A percentile compares a stretch with the other conserved stretches of the same genome.
Evolutionary conservation across 2,329 filamentous ascomycete genomes (phyloP).

Genomic region (Byssothecium circinans): DNA sequence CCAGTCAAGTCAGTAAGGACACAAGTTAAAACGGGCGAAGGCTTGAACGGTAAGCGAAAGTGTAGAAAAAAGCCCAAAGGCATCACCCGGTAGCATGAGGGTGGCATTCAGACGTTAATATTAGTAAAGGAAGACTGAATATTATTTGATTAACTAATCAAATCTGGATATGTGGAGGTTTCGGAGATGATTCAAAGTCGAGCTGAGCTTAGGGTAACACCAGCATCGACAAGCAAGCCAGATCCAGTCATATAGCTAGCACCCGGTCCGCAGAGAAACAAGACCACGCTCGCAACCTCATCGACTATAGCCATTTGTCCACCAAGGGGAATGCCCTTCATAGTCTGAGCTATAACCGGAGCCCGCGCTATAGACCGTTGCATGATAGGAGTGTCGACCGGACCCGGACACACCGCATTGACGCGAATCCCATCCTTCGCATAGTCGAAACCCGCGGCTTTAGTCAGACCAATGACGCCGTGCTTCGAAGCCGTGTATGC

Average conservation of each 20-base stretch:
- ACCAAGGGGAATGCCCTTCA: neutral
- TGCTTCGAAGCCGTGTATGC: conserved; percentile 32
- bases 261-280: neutral
- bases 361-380: conserved; percentile 2
- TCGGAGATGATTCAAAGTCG: too few species aligned
- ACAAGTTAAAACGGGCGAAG: too few species aligned
- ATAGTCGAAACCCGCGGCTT: conserved; percentile 29
- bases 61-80: too few species aligned
- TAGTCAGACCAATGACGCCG: conserved; percentile 37
- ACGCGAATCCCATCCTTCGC: conserved; percentile 11
- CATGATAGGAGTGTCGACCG: conserved; percentile 16
- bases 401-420: conserved; percentile 1
- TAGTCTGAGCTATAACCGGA: neutral
- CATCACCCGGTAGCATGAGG: too few species aligned
- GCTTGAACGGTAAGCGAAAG: too few species aligned
- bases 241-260: neutral
- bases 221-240: too few species aligned
- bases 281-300: neutral
- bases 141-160: too few species aligned
- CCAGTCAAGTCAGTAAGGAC: too few species aligned
- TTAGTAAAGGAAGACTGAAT: too few species aligned
- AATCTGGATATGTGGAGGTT: too few species aligned
- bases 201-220: too few species aligned
- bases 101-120: too few species aligned
- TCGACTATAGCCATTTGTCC: neutral